phyloP scores from a whole-genome alignment of 2,329 filamentous ascomycete species.

The Xylaria digitata region DNA sequence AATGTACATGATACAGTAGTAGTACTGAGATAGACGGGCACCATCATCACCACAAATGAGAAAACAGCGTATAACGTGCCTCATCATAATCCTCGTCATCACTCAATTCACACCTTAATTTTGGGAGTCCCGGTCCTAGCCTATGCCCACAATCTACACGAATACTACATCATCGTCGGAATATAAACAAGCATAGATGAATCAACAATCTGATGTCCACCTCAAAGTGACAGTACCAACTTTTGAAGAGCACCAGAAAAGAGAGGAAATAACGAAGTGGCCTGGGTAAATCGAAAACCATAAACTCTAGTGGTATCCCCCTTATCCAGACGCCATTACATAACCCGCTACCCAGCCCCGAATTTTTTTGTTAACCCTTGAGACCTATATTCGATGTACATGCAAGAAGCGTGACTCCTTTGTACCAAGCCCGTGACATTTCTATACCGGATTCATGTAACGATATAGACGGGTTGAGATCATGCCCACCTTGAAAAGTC shows the following conservation, averaged over 20 bases:
- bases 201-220: conserved; percentile 5
- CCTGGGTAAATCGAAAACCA: conserved; percentile 24
- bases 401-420: conserved; percentile 38
- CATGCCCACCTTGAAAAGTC: conserved; percentile 64
- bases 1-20: background rate
- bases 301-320: conserved; percentile 56
- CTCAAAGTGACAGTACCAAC: conserved; percentile 1
- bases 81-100: too few relatives aligned
- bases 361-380: conserved; percentile 23
- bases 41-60: background rate
- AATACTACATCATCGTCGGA: background rate
- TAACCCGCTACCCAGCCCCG: conserved; percentile 33
- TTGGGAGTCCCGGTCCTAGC: conserved; percentile 1
- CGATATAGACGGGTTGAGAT: conserved; percentile 17
- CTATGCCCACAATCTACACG: conserved; percentile 7
- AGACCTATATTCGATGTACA: conserved; percentile 39
- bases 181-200: conserved; percentile 25
- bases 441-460: background rate
- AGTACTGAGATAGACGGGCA: conserved; percentile 9
- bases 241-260: conserved; percentile 10
- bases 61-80: too few relatives aligned
- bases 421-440: conserved; percentile 8
- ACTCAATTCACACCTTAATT: background rate
- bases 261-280: conserved; percentile 3
- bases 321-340: conserved; percentile 50